Evolutionary conservation across 2,329 filamentous ascomycete species (phyloP).

Genomic region (Trichophyton mentagrophytes): DNA sequence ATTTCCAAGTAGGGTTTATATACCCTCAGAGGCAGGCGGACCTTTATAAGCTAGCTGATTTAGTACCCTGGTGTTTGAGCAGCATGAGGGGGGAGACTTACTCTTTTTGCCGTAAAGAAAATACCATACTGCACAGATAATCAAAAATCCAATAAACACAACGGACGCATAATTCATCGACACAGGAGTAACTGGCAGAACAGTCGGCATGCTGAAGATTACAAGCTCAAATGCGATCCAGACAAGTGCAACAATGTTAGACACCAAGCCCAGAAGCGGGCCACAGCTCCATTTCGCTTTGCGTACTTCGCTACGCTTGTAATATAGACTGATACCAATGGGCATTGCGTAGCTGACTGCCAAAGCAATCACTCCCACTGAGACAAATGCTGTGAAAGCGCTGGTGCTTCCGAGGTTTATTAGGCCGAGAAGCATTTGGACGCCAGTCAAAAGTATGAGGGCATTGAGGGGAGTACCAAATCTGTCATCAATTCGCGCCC

Average conservation of each 20-base stretch:
- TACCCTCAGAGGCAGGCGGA: constrained; percentile 10
- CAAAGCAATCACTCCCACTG: constrained; percentile 45
- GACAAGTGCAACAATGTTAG: constrained; percentile 25
- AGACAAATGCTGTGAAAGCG: constrained; percentile 40
- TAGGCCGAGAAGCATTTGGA: constrained; percentile 38
- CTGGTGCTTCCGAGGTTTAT: constrained; percentile 38
- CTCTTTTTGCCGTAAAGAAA: too few relatives aligned
- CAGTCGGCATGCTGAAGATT: constrained; percentile 43
- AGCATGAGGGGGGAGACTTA: too few relatives aligned
- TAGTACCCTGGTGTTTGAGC: constrained; percentile 3
- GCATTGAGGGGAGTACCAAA: constrained; percentile 32
- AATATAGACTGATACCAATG: constrained; percentile 28
- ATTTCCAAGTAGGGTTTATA: background rate
- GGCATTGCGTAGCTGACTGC: constrained; percentile 46
- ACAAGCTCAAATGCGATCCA: constrained; percentile 44
- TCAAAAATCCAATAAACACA: constrained; percentile 44
- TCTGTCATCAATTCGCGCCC: constrained; percentile 23
- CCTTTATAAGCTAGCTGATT: constrained; percentile 9
- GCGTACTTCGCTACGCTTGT: constrained; percentile 36
- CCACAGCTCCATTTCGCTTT: constrained; percentile 40
- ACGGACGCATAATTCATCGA: too few relatives aligned
- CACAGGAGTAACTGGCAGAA: constrained; percentile 39
- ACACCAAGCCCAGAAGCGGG: constrained; percentile 28
- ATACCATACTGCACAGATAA: constrained; percentile 42
- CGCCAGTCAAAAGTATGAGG: constrained; percentile 32